Evolutionary conservation across 2,329 filamentous ascomycete species (phyloP).

Genomic region (Phialocephala subalpina): DNA sequence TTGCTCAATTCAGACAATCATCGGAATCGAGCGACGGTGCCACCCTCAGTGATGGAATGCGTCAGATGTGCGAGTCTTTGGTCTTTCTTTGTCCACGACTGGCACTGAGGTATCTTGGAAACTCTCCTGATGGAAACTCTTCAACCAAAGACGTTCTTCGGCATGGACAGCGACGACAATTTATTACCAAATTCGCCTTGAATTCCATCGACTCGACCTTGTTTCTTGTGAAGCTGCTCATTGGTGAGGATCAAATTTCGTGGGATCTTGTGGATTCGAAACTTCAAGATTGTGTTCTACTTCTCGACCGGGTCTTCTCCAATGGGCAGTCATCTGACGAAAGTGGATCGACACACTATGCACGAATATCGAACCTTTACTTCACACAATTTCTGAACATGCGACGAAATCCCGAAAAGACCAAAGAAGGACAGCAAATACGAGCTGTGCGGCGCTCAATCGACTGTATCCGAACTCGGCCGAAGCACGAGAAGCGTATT

Average conservation of each 20-base stretch:
- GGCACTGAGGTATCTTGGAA: constrained; percentile 67
- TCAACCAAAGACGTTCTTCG: constrained; percentile 65
- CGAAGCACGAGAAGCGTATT: constrained; percentile 62
- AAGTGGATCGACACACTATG: constrained; percentile 55
- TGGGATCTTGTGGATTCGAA: constrained; percentile 66
- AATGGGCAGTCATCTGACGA: not conserved
- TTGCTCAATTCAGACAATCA: constrained; percentile 43
- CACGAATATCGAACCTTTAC: constrained; percentile 77
- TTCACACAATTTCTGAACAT: constrained; percentile 67
- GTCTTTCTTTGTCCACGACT: constrained; percentile 67
- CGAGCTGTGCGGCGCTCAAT: constrained; percentile 70
- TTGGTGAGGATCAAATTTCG: constrained; percentile 54
- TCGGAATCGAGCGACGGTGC: constrained; percentile 11
- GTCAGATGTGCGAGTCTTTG: constrained; percentile 59
- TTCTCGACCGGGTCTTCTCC: constrained; percentile 58
- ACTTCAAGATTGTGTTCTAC: constrained; percentile 61
- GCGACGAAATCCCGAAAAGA: constrained; percentile 52
- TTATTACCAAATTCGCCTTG: constrained; percentile 56
- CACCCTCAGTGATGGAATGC: constrained; percentile 34
- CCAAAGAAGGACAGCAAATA: constrained; percentile 54
- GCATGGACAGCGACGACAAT: constrained; percentile 65
- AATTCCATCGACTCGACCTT: constrained; percentile 68
- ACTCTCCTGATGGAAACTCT: constrained; percentile 58
- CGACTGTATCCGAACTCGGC: constrained; percentile 64
- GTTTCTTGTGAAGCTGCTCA: constrained; percentile 60